Conservation (phyloP, 176 grass and related monocot species). For the Raddia guianensis region DNA sequence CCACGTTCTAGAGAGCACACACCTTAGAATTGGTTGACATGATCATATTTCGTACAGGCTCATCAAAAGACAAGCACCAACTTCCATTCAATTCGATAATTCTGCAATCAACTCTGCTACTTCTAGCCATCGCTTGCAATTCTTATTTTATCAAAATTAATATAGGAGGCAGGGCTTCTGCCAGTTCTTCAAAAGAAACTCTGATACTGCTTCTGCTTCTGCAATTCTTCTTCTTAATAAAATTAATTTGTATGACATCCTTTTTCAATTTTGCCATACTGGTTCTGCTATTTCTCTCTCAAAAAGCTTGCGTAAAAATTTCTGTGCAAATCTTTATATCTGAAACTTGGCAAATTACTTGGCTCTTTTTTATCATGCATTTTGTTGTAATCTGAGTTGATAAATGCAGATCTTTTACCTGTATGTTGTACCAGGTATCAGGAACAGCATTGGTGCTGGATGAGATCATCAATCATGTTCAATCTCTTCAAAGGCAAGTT, state of each 20-base stretch:
- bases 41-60: neutral
- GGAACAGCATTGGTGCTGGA: constrained; percentile 89
- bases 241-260: neutral
- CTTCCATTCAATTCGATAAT: neutral
- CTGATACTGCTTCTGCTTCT: neutral
- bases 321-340: neutral
- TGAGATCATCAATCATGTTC: constrained; percentile 99
- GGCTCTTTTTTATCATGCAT: neutral
- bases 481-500: constrained; percentile 91
- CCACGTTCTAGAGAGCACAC: neutral
- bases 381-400: neutral
- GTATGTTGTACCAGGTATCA: constrained; percentile 62
- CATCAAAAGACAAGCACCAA: neutral
- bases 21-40: neutral
- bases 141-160: too few relatives aligned
- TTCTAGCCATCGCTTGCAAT: too few relatives aligned
- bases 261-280: neutral
- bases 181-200: too few relatives aligned
- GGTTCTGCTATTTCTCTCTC: neutral
- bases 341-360: neutral
- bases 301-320: neutral
- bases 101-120: neutral
- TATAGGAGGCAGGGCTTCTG: too few relatives aligned
- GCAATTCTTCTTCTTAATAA: too few relatives aligned
- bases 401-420: constrained; percentile 1